Conservation (phyloP, 2,329 filamentous ascomycete genomes). For the Tolypocladium pustulatum region DNA sequence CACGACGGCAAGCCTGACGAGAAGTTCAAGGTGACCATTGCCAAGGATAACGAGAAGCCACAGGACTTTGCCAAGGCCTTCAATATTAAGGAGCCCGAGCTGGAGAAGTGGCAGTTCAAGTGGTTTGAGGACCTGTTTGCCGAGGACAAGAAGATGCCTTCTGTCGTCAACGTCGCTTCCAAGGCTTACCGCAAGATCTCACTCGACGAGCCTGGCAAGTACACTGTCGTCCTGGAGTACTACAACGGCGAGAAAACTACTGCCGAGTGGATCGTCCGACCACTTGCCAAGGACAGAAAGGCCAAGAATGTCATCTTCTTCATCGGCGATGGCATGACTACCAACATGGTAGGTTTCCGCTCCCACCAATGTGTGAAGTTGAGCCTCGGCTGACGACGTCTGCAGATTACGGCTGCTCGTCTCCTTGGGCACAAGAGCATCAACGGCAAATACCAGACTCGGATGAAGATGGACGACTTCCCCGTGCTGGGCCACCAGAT, state of each 20-base stretch:
- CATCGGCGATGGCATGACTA: conserved; percentile 66
- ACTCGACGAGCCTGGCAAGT: conserved; percentile 69
- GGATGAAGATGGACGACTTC: conserved; percentile 71
- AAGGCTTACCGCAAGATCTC: conserved; percentile 69
- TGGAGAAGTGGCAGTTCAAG: conserved; percentile 76
- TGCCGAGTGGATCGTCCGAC: conserved; percentile 68
- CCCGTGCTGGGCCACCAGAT: conserved; percentile 82
- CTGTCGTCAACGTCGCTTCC: conserved; percentile 67
- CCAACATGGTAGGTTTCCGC: conserved; percentile 46
- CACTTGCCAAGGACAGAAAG: conserved; percentile 57
- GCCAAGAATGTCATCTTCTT: conserved; percentile 82
- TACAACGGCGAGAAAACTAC: conserved; percentile 61
- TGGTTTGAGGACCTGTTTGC: conserved; percentile 83
- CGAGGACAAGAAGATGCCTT: conserved; percentile 56
- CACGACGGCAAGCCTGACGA: conserved; percentile 58
- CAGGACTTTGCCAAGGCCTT: conserved; percentile 57
- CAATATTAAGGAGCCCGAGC: conserved; percentile 53
- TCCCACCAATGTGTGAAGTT: background rate
- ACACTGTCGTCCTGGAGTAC: conserved; percentile 66
- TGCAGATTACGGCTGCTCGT: conserved; percentile 61
- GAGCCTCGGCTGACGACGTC: conserved; percentile 3
- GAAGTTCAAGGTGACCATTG: conserved; percentile 64
- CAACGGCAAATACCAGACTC: conserved; percentile 74
- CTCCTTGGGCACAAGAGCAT: conserved; percentile 72
- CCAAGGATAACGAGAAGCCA: conserved; percentile 46